A percentile compares a stretch with the other conserved stretches of the same genome.
phyloP scores from a whole-genome alignment of 2,329 filamentous ascomycete species.

The Penicillium freii region DNA sequence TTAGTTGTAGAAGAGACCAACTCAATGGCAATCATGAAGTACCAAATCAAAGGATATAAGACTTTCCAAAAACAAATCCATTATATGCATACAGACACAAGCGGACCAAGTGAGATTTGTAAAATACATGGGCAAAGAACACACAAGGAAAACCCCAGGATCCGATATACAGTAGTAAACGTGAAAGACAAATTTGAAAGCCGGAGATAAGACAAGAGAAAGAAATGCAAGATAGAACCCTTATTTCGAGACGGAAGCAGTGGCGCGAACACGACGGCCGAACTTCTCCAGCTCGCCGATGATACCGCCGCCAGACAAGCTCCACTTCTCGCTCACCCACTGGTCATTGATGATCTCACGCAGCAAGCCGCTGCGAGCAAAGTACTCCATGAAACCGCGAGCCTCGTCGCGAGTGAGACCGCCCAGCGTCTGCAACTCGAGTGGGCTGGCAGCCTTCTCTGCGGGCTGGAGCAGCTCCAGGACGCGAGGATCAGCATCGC shows the following conservation, averaged over 20 bases:
- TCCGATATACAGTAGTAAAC: conserved; percentile 26
- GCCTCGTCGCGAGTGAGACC: conserved; percentile 74
- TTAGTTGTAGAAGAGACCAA: background rate
- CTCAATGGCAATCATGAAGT: background rate
- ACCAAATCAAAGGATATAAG: background rate
- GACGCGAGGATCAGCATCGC: conserved; percentile 53
- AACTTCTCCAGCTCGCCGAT: conserved; percentile 82
- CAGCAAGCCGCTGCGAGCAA: conserved; percentile 79
- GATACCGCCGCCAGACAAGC: conserved; percentile 73
- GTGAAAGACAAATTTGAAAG: conserved; percentile 3
- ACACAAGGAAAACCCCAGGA: conserved; percentile 21
- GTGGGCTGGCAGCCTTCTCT: conserved; percentile 32
- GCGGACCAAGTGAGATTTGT: conserved; percentile 28
- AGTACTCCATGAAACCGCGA: conserved; percentile 84
- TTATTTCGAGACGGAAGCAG: conserved; percentile 15
- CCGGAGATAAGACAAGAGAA: conserved; percentile 7
- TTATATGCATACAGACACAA: conserved; percentile 37
- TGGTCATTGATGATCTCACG: conserved; percentile 67
- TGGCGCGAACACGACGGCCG: conserved; percentile 29
- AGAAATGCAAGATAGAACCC: conserved; percentile 13
- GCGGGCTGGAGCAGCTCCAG: conserved; percentile 42
- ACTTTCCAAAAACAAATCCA: conserved; percentile 20
- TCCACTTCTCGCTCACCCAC: conserved; percentile 78
- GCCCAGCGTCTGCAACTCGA: conserved; percentile 56
- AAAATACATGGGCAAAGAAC: conserved; percentile 33